A percentile compares a stretch with the other conserved stretches of the same genome.
Conservation (phyloP, 2,329 filamentous ascomycete genomes). For the Colletotrichum noveboracense region DNA sequence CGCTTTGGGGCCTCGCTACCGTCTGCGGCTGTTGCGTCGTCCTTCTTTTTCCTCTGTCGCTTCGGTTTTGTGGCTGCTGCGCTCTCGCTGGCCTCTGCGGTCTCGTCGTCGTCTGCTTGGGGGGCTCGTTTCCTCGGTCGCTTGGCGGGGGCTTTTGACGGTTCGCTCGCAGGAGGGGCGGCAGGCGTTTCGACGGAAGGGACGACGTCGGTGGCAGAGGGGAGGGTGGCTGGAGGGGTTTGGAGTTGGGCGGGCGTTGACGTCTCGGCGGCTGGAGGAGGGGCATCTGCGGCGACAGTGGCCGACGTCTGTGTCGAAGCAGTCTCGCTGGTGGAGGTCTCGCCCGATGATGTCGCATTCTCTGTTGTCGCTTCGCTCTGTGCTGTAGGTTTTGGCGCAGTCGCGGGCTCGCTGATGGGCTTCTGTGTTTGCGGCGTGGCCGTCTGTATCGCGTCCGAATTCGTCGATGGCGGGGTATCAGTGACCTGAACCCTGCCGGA, state of each 20-base stretch:
- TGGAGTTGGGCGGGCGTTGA: conserved; percentile 1
- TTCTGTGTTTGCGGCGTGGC: not conserved
- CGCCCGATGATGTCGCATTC: not conserved
- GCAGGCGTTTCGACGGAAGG: not conserved
- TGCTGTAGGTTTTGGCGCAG: not conserved
- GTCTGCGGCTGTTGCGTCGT: conserved; percentile 4
- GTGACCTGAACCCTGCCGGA: not conserved
- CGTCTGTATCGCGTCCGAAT: not conserved
- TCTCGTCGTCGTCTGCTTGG: conserved; percentile 1
- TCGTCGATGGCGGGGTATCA: conserved; percentile 15
- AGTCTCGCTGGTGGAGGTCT: not conserved
- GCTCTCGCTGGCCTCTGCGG: not conserved
- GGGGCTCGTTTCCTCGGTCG: conserved; percentile 14
- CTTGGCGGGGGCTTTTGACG: not conserved
- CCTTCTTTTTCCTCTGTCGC: conserved; percentile 19
- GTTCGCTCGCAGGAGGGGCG: not conserved
- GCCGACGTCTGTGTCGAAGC: not conserved
- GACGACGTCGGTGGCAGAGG: not conserved
- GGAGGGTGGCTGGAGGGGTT: conserved; percentile 9
- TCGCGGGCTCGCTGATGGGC: not conserved
- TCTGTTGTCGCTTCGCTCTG: not conserved
- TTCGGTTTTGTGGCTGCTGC: conserved; percentile 15
- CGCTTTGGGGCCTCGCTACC: conserved; percentile 1
- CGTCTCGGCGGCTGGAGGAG: not conserved
- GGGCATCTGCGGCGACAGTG: not conserved